Percentiles rank a stretch among this genome's conserved stretches.
phyloP scores from a whole-genome alignment of 2,329 filamentous ascomycete species.

The Xylariaceae sp. region DNA sequence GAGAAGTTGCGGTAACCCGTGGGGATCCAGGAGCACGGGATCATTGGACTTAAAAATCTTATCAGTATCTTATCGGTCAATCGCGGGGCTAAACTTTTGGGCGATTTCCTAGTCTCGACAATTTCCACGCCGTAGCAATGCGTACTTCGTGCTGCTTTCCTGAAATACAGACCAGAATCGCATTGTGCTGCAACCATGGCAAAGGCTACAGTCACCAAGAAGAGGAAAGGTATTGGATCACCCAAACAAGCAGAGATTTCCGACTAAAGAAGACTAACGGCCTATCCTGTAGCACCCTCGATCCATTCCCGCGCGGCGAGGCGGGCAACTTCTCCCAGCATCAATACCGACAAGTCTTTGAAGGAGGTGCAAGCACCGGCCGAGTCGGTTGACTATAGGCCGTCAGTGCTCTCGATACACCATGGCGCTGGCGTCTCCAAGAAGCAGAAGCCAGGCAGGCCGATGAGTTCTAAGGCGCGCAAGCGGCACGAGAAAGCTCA shows the following conservation, averaged over 20 bases:
- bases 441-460: slow-evolving; percentile 52
- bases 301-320: slow-evolving; percentile 68
- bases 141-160: no score
- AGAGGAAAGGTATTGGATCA: slow-evolving; percentile 22
- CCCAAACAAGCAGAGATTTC: no score
- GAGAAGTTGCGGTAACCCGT: no score
- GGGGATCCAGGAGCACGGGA: no score
- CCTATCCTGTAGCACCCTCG: slow-evolving; percentile 43
- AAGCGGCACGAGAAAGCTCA: slow-evolving; percentile 49
- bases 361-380: slow-evolving; percentile 49
- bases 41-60: no score
- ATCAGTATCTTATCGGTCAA: slow-evolving; percentile 1
- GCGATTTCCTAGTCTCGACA: no score
- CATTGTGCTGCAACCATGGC: slow-evolving; percentile 20
- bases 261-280: slow-evolving; percentile 1
- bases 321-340: slow-evolving; percentile 62
- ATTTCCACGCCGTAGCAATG: no score
- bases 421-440: slow-evolving; percentile 60
- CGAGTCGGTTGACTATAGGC: slow-evolving; percentile 42
- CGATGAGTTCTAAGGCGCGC: slow-evolving; percentile 48
- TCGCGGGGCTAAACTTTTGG: slow-evolving; percentile 8
- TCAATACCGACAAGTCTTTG: slow-evolving; percentile 65
- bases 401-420: slow-evolving; percentile 63
- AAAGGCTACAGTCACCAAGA: slow-evolving; percentile 26
- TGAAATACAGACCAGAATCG: no score